Evolutionary conservation across 306 rosid genomes (phyloP), one percentile per base, ranked within the genome.

Genomic region (Gleditsia sinensis): DNA sequence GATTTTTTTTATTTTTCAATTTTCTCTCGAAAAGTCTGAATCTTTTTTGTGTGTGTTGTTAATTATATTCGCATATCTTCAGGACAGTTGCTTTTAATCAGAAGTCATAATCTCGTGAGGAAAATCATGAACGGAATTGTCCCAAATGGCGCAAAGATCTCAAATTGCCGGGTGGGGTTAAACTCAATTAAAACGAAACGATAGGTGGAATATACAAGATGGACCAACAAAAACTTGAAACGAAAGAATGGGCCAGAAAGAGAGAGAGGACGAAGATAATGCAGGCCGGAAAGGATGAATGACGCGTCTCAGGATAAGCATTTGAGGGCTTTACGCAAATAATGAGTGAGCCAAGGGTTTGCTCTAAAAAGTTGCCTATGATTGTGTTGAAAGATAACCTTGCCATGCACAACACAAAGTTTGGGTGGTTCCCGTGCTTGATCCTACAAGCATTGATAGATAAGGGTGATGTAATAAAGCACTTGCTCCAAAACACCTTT

Each of bases 381-480:
- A 83, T 78, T 70, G 81, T 73, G 67, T 49, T 21, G 82, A 63
- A 55, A 80, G 80, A 84, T 77, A 73, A 55, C 37, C 23, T 68
- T 80, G 75, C 78, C 85, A 76, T 84, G 85, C 78, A 80, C 65
- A 80, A 72, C 34, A 66, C 74, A 19, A 1, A 12, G 80, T 67
- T 82, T 78, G 80, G 69, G 67, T 56, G 61, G 67, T 63, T 83
- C 77, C 39, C 62, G 13, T 56, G 49, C 50, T 82, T 32, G 2
- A n/a, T n/a, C n/a, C n/a, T n/a, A 33, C 36, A 51, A 17, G 12
- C 1, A 33, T 57, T 4, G 43, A 7, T 60, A 10, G 87, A 84
- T 84, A 77, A 84, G 78, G 42, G 33, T 78, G 87, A 84, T 80
- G 85, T 11, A 77, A 84, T 77, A 37, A 46, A 73, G 78, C 88